Evolutionary conservation across 495 filamentous ascomycete genomes (phyloP).

Genomic region (Staphylotrichum longicolle): DNA sequence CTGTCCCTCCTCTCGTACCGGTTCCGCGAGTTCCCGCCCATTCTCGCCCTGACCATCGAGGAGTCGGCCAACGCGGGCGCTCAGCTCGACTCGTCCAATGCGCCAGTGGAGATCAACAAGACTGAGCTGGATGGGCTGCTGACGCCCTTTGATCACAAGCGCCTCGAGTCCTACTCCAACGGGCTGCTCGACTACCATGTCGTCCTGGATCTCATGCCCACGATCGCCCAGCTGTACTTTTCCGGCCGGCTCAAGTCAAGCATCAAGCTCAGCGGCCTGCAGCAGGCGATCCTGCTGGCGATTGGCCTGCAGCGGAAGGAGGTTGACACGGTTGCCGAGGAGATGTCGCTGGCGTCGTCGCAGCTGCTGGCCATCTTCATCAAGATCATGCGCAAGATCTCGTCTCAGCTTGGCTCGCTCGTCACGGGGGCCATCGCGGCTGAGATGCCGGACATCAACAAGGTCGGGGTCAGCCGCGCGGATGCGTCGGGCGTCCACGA

Average conservation of each 20-base stretch:
- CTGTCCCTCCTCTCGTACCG: conserved; percentile 83
- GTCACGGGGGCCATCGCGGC: conserved; percentile 71
- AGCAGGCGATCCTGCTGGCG: conserved; percentile 80
- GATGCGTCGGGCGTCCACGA: conserved; percentile 56
- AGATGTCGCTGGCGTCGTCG: conserved; percentile 67
- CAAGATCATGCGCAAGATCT: conserved; percentile 87
- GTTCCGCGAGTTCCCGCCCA: conserved; percentile 80
- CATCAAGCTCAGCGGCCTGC: conserved; percentile 71
- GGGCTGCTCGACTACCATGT: conserved; percentile 98
- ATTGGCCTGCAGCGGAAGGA: conserved; percentile 87
- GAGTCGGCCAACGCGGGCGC: conserved; percentile 78
- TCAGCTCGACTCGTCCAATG: conserved; percentile 52
- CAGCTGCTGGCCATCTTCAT: conserved; percentile 96
- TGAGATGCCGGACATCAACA: conserved; percentile 59
- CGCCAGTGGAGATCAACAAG: conserved; percentile 60
- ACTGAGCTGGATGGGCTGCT: conserved; percentile 67
- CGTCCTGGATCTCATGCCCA: conserved; percentile 88
- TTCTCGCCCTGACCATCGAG: conserved; percentile 82
- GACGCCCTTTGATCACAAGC: conserved; percentile 90
- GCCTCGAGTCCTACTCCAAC: conserved; percentile 90
- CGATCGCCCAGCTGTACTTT: conserved; percentile 79
- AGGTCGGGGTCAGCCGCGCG: conserved; percentile 52
- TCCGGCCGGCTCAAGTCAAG: conserved; percentile 62
- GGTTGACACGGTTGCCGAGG: conserved; percentile 75
- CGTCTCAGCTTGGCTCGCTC: conserved; percentile 69